phyloP scores from a whole-genome alignment of 495 filamentous ascomycete genomes.

The Podospora fimiseda region DNA sequence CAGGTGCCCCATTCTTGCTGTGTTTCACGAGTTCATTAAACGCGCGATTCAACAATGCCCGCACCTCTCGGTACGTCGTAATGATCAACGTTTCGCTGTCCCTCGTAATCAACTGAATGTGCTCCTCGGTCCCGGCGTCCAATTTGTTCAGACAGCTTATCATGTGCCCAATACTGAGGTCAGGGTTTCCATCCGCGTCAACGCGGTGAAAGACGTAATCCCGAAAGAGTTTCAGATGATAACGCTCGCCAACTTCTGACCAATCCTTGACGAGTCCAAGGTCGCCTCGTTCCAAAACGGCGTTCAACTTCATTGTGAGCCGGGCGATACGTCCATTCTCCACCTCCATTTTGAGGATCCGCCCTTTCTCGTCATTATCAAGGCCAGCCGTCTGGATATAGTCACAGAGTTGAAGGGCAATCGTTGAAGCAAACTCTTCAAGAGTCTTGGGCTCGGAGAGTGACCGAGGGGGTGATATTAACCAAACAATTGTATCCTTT shows the following conservation, averaged over 20 bases:
- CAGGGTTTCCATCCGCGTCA: slow-evolving; percentile 71
- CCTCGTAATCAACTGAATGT: slow-evolving; percentile 73
- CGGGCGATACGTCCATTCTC: slow-evolving; percentile 87
- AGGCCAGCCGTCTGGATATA: slow-evolving; percentile 70
- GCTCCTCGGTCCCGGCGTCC: slow-evolving; percentile 84
- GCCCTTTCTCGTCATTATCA: slow-evolving; percentile 55
- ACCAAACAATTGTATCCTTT: slow-evolving; percentile 69
- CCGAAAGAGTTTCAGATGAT: slow-evolving; percentile 85
- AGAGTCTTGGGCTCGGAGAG: slow-evolving; percentile 54
- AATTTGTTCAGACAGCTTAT: slow-evolving; percentile 80
- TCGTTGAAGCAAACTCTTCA: slow-evolving; percentile 67
- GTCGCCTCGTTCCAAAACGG: slow-evolving; percentile 85
- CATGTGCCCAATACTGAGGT: slow-evolving; percentile 79
- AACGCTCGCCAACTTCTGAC: slow-evolving; percentile 87
- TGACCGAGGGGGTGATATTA: slow-evolving; percentile 53
- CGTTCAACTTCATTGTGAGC: slow-evolving; percentile 72
- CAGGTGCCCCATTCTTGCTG: slow-evolving; percentile 25
- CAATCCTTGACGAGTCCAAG: slow-evolving; percentile 66
- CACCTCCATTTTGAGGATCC: slow-evolving; percentile 67
- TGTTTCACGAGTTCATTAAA: slow-evolving; percentile 72
- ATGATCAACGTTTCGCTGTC: slow-evolving; percentile 84
- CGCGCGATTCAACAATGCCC: slow-evolving; percentile 68
- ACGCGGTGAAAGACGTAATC: slow-evolving; percentile 97
- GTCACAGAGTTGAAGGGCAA: slow-evolving; percentile 64
- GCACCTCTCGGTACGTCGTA: slow-evolving; percentile 80